Base-by-base conservation (phyloP, 2,329 filamentous ascomycete species). In the Macrophomina tecta region DNA sequence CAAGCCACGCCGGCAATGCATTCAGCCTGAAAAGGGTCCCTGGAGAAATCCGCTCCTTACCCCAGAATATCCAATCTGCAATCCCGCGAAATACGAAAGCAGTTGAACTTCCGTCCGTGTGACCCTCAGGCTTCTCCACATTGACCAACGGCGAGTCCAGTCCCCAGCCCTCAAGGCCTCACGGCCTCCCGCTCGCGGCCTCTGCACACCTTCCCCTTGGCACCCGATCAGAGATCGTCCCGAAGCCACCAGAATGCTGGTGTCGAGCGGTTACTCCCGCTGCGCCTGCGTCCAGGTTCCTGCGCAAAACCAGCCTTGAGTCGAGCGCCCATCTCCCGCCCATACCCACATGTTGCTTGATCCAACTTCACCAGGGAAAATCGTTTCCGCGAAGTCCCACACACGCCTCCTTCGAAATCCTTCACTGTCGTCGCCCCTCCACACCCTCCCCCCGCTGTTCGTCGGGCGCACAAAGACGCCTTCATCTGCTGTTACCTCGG, bases 261-360 rank as follows among this genome's bases (percentile, higher is more conserved):
- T 23, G 36, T 23, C 30, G 7, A 9, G 42, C 58, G 58, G 30
- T 48, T 36, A 45, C 58, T 38, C 46, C 58, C 58, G 58, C 18
- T 11, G 23, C 42, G 36, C 8, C 56, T 40, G 49, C 30, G 49
- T 16, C 42, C 49, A 30, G 23, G 58, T 38, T 16, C 45, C 58
- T 49, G 45, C 56, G 7, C 56, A 48, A 61, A 42, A 34, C 40
- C 8, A n/a, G 40, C 8, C 28, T 18, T 14, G 16, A 18, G n/a
- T 30, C 58, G 40, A 11, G 18, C 30, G 58, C 42, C 58, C 30
- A 62, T 62, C 58, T 62, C 58, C 42, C 58, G 58, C 45, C 42
- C 58, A 49, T 62, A 62, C 58, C 58, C 58, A 62, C 58, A 23
- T 16, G 58, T 32, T 62, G 58, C 58, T 62, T 62, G 58, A 49